Evolutionary conservation across 2,329 filamentous ascomycete genomes (phyloP), one percentile per base, ranked within the genome.

Genomic region (Blastomyces silverae): DNA sequence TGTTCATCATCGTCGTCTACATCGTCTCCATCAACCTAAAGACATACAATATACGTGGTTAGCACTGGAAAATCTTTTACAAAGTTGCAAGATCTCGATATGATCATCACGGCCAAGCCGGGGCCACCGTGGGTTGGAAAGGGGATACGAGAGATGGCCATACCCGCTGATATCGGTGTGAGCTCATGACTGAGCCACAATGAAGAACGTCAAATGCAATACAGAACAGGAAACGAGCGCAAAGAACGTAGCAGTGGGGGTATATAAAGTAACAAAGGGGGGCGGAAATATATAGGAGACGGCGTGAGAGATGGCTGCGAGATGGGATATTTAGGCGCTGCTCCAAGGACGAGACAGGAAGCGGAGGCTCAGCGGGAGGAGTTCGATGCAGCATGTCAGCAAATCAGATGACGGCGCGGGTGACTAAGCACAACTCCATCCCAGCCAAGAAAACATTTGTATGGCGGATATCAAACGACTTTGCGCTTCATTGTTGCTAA

Each of bases 81-180:
- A 50, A 46, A 48, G 17, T 44, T 11, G 17, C 11, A 28, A 42
- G 11, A 44, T 6, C n/a, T 58, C 34, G 34, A 25, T 3, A 28
- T 25, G n/a, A n/a, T 15, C 25, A n/a, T 44, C n/a, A 39, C 55
- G 28, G 64, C 37, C 58, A 42, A 53, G 64, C 50, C 50, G 61
- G 11, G 37, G 52, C 39, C 39, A 62, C 8, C 37, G 28, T 20
- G 34, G 56, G 64, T 17, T 28, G 48, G 66, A 31, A 6, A 8
- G 7, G n/a, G 68, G 69, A 64, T 66, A 69, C 65, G 46, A 68
- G 67, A 66, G 64, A 63, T 64, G 68, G 53, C 68, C 77, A 69
- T 77, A 81, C 79, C 76, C 77, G 73, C 73, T 79, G 74, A 75
- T 81, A 81, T 68, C 79, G 76, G 74, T 80, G 79, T 72, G 79